Evolutionary conservation across 345 rosid genomes (phyloP), one percentile per base, ranked within the genome.

Genomic region (Citrus australasica): DNA sequence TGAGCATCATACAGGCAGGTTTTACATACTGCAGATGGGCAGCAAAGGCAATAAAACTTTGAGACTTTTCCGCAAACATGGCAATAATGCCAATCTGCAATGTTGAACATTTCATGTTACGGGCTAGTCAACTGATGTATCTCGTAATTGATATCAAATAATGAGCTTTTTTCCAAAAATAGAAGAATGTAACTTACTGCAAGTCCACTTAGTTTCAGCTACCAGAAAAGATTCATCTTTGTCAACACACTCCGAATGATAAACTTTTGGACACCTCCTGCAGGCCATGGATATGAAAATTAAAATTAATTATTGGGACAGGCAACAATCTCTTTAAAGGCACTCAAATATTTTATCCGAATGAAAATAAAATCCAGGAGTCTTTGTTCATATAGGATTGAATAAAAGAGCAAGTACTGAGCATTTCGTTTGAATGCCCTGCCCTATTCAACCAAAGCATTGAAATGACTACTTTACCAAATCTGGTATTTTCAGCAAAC

Each of bases 41-140:
- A 90, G 76, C 86, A 84, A 60, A 85, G 84, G 89, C 93, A 90
- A 53, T 73, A 67, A 51, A 80, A 40, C 46, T 40, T 40, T 40
- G 17, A 91, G 67, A 83, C 9, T 42, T 83, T 85, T 10, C 59
- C 9, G 75, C 93, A 90, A 22, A 64, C 38, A 51, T 78, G 74
- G 84, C 93, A 90, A 55, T 27, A 79, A 78, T 90, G 91, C 81
- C 90, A 84, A 51, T 76, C 91, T 90, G 88, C 75, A 81, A 90
- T 14, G 24, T 25, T 73, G 9, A 75, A 38, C 56, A 13, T 53
- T 32, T 16, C 58, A 16, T 53, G 35, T 67, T 22, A 67, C 33
- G 24, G 67, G 30, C 64, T 48, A 35, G 27, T 59, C 21, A 19
- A 74, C 35, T 6, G 28, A 73, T 13, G 21, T 33, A 53, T 55